A percentile compares a stretch with the other conserved stretches of the same genome.
These are phyloP conservation scores for Durio zibethinus DNA, from an alignment of 345 rosid species.

Conservation along the genomic window DNA sequence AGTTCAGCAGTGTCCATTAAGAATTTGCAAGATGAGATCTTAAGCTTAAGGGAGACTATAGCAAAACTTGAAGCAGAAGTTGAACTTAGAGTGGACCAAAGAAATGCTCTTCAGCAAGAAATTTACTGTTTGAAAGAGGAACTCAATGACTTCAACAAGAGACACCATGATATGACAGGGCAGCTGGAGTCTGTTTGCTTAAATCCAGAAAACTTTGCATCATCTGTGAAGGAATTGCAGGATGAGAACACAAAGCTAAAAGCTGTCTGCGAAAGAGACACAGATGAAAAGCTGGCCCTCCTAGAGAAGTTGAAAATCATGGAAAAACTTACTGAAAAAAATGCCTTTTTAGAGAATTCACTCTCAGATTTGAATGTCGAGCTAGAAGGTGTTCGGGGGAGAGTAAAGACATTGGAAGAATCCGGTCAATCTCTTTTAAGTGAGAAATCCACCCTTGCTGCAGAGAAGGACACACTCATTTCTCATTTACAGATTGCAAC, in stretches of 20 bases:
- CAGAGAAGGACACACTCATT: constrained; percentile 55
- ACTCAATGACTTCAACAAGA: constrained; percentile 66
- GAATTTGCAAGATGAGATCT: constrained; percentile 66
- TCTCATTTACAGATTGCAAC: constrained; percentile 54
- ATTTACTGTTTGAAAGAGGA: constrained; percentile 95
- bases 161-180: constrained; percentile 50
- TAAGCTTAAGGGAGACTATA: constrained; percentile 63
- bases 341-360: constrained; percentile 76
- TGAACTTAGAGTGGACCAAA: constrained; percentile 76
- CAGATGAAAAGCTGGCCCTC: constrained; percentile 49
- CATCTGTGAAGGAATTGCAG: constrained; percentile 63
- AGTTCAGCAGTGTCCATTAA: constrained; percentile 68
- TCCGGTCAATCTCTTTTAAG: constrained; percentile 47
- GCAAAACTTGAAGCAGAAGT: constrained; percentile 89
- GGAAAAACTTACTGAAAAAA: constrained; percentile 81
- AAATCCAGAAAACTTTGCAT: constrained; percentile 51
- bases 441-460: constrained; percentile 63
- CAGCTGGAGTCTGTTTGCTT: constrained; percentile 76
- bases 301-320: constrained; percentile 65
- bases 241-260: constrained; percentile 57
- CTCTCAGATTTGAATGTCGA: constrained; percentile 83
- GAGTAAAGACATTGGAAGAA: constrained; percentile 64
- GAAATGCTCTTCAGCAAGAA: constrained; percentile 98
- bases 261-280: constrained; percentile 51
- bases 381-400: constrained; percentile 66